Conservation (phyloP, 1,139 yeast genomes). For the Debaryomycetaceae sp. region DNA sequence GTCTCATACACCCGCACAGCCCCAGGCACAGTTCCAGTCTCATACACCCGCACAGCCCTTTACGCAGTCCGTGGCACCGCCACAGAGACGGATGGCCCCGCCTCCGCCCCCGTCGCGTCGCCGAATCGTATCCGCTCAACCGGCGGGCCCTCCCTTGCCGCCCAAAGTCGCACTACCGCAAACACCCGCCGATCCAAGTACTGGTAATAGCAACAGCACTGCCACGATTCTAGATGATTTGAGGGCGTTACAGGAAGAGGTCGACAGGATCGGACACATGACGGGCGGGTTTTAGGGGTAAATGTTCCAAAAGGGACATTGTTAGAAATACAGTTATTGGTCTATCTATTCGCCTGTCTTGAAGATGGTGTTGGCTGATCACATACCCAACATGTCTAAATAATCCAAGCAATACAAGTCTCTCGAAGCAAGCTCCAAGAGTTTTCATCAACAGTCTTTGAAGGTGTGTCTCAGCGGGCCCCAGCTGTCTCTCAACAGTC, state of each 20-base stretch:
- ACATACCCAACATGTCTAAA: too few species aligned
- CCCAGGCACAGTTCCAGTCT: neutral
- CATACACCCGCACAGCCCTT: conserved; percentile 4
- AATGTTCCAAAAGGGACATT: too few species aligned
- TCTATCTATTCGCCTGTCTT: too few species aligned
- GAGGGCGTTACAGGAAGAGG: conserved; percentile 54
- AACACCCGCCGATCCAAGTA: neutral
- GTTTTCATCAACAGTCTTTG: too few species aligned
- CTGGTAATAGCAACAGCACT: conserved; percentile 19
- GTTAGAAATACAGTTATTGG: too few species aligned
- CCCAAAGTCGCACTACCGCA: conserved; percentile 15
- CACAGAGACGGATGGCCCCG: conserved; percentile 10
- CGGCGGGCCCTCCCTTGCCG: conserved; percentile 22
- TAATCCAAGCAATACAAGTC: too few species aligned
- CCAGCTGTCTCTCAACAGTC: too few species aligned
- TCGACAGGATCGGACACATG: conserved; percentile 41
- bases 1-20: conserved; percentile 8
- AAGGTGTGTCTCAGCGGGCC: too few species aligned
- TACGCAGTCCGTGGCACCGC: neutral
- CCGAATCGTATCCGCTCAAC: conserved; percentile 11
- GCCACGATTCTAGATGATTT: conserved; percentile 49
- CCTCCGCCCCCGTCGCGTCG: conserved; percentile 38
- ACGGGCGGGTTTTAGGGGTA: conserved; percentile 41
- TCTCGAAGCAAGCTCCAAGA: too few species aligned
- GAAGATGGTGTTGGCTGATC: too few species aligned